Evolutionary conservation across 2,329 filamentous ascomycete genomes (phyloP).

Genomic region (Delphinella strobiligena): DNA sequence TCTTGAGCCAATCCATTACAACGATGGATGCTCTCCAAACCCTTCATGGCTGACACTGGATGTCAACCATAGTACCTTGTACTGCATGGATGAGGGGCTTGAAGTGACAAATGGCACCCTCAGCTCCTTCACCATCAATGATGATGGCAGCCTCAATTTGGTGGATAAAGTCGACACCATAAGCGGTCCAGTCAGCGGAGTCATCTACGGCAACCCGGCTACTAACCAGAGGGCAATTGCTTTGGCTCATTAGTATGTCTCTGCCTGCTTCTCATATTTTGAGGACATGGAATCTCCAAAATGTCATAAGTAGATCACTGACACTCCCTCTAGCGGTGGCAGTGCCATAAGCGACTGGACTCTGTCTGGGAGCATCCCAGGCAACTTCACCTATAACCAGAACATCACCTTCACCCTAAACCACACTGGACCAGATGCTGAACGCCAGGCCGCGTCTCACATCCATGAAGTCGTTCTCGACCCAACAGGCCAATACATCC

Average conservation of each 20-base stretch:
- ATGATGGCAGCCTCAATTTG: slow-evolving; percentile 26
- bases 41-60: slow-evolving; percentile 52
- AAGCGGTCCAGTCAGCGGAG: slow-evolving; percentile 27
- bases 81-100: slow-evolving; percentile 50
- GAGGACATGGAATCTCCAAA: too few relatives aligned
- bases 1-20: slow-evolving; percentile 33
- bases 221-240: slow-evolving; percentile 23
- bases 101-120: slow-evolving; percentile 37
- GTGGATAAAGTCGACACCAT: slow-evolving; percentile 23
- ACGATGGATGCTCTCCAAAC: slow-evolving; percentile 38
- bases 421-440: slow-evolving; percentile 17
- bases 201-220: slow-evolving; percentile 27
- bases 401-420: slow-evolving; percentile 18
- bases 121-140: slow-evolving; percentile 23
- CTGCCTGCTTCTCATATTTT: neutral
- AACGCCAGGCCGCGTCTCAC: slow-evolving; percentile 23
- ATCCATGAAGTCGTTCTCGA: slow-evolving; percentile 25
- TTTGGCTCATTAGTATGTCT: slow-evolving; percentile 26
- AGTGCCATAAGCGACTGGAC: slow-evolving; percentile 25
- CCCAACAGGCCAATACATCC: slow-evolving; percentile 25
- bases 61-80: slow-evolving; percentile 36
- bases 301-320: neutral
- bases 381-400: slow-evolving; percentile 28
- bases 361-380: slow-evolving; percentile 39
- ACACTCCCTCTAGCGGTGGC: slow-evolving; percentile 14